phyloP scores from a whole-genome alignment of 1,139 yeast genomes.

The Candida neerlandica region DNA sequence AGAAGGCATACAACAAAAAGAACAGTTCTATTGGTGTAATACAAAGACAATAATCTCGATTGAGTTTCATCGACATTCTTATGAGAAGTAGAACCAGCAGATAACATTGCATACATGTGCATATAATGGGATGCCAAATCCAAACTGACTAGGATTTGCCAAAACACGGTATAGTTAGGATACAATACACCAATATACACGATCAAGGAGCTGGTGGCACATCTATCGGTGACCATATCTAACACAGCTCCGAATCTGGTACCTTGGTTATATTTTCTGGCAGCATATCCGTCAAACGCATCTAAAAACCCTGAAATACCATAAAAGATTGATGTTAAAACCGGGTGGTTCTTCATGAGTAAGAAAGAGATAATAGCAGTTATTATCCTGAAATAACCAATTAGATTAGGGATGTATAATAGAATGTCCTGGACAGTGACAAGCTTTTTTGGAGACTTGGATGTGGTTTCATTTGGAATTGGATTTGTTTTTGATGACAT shows the following conservation, averaged over 20 bases:
- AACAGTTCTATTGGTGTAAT: slow-evolving; percentile 83
- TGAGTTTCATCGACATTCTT: slow-evolving; percentile 78
- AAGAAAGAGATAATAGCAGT: slow-evolving; percentile 80
- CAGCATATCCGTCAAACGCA: slow-evolving; percentile 97
- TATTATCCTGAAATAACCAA: slow-evolving; percentile 82
- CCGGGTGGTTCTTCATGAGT: slow-evolving; percentile 83
- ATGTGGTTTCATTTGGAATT: not conserved
- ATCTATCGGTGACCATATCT: slow-evolving; percentile 98
- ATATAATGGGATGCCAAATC: slow-evolving; percentile 96
- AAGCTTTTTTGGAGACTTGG: slow-evolving; percentile 1
- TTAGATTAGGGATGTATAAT: slow-evolving; percentile 84
- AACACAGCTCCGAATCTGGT: slow-evolving; percentile 94
- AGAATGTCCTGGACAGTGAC: slow-evolving; percentile 56
- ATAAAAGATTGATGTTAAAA: slow-evolving; percentile 73
- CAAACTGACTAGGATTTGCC: slow-evolving; percentile 83
- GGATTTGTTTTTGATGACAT: slow-evolving; percentile 10
- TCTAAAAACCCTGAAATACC: slow-evolving; percentile 90
- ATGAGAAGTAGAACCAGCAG: slow-evolving; percentile 79
- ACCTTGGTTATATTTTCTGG: slow-evolving; percentile 85
- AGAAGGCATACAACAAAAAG: slow-evolving; percentile 88
- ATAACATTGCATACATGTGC: slow-evolving; percentile 96
- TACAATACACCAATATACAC: slow-evolving; percentile 82
- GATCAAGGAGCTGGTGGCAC: slow-evolving; percentile 90
- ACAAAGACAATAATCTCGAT: slow-evolving; percentile 72
- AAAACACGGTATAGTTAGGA: slow-evolving; percentile 64